Conservation (phyloP, 23 red algal species). For the Gracilaria vermiculophylla region DNA sequence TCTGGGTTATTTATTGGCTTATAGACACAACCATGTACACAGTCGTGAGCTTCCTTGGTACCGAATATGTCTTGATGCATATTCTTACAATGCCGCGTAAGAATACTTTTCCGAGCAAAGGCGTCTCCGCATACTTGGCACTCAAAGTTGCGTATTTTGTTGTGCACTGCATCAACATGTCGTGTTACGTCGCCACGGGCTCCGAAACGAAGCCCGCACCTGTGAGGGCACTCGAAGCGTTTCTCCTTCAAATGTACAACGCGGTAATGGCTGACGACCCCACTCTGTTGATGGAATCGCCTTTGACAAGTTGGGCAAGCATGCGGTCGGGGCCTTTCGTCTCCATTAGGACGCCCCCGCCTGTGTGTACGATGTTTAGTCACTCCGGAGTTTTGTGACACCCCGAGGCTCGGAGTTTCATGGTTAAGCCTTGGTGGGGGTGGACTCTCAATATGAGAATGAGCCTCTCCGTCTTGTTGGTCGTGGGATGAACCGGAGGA, state of each 20-base stretch:
- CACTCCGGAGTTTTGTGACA: neutral
- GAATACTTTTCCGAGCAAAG: conserved; percentile 4
- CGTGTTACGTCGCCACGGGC: conserved; percentile 23
- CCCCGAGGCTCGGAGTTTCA: neutral
- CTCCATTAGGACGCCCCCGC: neutral
- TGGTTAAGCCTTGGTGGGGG: neutral
- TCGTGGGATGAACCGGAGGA: neutral
- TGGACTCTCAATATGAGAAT: neutral
- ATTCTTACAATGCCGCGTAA: conserved; percentile 25
- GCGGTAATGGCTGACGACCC: neutral
- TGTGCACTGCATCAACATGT: conserved; percentile 19
- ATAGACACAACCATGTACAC: neutral
- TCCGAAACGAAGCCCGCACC: conserved; percentile 2
- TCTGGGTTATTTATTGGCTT: neutral
- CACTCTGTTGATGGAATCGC: conserved; percentile 30
- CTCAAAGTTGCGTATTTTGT: neutral
- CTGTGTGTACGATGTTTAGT: neutral
- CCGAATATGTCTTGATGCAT: neutral
- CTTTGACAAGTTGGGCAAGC: neutral
- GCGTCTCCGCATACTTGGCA: conserved; percentile 15
- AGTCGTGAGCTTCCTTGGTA: neutral
- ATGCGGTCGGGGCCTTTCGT: neutral
- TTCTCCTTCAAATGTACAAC: conserved; percentile 17
- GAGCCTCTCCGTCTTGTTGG: neutral
- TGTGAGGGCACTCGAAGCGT: conserved; percentile 7